A percentile compares a stretch with the other conserved stretches of the same genome.
These are phyloP conservation scores for Jatropha podagrica DNA, from an alignment of 441 rosid genomes.

Conservation along the genomic window DNA sequence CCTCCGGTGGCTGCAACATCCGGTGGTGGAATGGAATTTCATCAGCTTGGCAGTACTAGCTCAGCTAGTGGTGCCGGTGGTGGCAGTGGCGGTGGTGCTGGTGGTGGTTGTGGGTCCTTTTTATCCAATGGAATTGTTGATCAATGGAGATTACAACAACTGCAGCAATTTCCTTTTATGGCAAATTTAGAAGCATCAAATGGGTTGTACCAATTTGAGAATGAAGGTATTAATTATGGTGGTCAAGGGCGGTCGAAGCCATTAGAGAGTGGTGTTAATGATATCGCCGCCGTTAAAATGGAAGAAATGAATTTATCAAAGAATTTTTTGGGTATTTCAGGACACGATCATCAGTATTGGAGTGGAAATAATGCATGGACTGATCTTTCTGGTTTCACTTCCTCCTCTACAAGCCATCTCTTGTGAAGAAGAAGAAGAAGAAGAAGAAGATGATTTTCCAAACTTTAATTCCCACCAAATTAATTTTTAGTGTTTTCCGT, in stretches of 20 bases:
- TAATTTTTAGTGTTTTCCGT: neutral
- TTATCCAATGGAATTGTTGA: conserved; percentile 42
- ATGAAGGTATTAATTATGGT: conserved; percentile 31
- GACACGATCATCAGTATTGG: conserved; percentile 54
- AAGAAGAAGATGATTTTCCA: neutral
- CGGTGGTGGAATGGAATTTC: conserved; percentile 35
- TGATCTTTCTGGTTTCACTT: conserved; percentile 67
- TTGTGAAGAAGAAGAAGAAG: conserved; percentile 40
- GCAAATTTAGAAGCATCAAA: conserved; percentile 43
- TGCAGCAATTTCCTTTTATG: conserved; percentile 48
- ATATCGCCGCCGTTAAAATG: conserved; percentile 58
- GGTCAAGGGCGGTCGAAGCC: conserved; percentile 39
- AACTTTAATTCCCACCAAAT: neutral
- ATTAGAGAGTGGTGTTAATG: conserved; percentile 33
- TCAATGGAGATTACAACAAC: conserved; percentile 65
- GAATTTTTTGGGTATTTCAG: conserved; percentile 50
- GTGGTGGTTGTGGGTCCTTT: conserved; percentile 31
- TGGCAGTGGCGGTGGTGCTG: conserved; percentile 23
- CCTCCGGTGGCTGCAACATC: conserved; percentile 21
- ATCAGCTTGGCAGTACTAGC: conserved; percentile 29
- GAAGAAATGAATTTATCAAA: conserved; percentile 60
- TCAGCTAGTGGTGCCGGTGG: conserved; percentile 24
- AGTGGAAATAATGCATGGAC: conserved; percentile 51
- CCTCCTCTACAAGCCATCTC: conserved; percentile 58
- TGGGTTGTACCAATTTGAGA: conserved; percentile 56